Conservation (phyloP, 73 alveolate genomes). For the Paramecium biaurelia region DNA sequence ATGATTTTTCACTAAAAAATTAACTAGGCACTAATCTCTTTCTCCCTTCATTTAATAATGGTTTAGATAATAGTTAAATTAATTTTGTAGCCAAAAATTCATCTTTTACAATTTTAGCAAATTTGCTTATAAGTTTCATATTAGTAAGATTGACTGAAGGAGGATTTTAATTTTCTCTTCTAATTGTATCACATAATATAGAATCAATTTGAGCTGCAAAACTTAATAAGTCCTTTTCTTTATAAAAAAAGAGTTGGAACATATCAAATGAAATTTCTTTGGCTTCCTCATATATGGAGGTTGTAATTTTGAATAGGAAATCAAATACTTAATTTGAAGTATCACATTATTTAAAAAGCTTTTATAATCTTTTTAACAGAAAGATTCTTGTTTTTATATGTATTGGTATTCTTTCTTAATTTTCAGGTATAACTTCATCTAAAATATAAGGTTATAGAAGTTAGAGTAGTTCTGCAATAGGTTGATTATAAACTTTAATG, state of each 20-base stretch:
- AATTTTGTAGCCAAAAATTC: neutral
- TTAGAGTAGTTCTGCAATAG: neutral
- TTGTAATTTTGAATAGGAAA: conserved; percentile 35
- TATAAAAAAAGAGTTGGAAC: conserved; percentile 1
- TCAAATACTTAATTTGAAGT: conserved; percentile 1
- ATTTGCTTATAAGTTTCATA: conserved; percentile 10
- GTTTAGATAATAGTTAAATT: neutral
- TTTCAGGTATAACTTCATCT: neutral
- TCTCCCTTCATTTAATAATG: neutral
- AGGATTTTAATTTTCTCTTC: neutral
- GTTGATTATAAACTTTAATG: neutral
- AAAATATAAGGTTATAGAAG: conserved; percentile 8
- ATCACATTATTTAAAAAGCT: neutral
- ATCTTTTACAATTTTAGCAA: neutral
- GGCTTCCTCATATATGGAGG: conserved; percentile 29
- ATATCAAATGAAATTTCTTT: conserved; percentile 31
- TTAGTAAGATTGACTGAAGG: neutral
- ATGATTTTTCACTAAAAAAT: conserved; percentile 8
- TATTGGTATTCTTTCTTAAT: neutral
- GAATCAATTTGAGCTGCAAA: conserved; percentile 53
- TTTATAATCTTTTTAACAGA: neutral
- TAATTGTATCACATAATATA: conserved; percentile 3
- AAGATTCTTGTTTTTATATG: conserved; percentile 10
- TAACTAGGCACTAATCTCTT: conserved; percentile 17
- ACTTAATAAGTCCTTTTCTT: neutral